Evolutionary conservation across 345 rosid genomes (phyloP).

Genomic region (Corymbia maculata): DNA sequence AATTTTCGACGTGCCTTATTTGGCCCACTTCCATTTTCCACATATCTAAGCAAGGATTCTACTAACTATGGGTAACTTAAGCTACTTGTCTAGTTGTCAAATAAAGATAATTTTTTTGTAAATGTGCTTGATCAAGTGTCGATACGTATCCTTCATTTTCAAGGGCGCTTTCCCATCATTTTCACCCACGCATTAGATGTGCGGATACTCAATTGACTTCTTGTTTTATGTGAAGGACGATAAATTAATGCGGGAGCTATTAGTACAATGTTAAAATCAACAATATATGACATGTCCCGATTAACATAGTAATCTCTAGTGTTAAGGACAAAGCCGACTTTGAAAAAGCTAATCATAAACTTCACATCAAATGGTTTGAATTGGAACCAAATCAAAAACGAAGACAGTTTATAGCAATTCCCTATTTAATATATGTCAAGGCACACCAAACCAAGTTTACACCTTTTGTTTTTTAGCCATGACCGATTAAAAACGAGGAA

Average conservation of each 20-base stretch:
- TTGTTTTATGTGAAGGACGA: background rate
- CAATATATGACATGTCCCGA: background rate
- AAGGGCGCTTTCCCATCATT: background rate
- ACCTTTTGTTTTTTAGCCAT: too few species aligned
- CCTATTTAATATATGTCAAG: background rate
- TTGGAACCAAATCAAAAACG: background rate
- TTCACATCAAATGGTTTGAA: background rate
- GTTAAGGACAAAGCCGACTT: background rate
- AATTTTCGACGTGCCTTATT: background rate
- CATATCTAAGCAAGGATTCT: background rate
- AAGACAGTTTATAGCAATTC: background rate
- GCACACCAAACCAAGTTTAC: background rate
- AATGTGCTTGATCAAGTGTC: background rate
- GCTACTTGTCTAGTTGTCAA: background rate
- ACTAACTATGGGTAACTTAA: background rate
- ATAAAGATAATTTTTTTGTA: background rate
- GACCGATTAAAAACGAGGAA: background rate
- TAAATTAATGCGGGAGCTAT: background rate
- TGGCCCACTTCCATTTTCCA: background rate
- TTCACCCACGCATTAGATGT: background rate
- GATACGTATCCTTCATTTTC: background rate
- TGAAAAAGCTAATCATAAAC: background rate
- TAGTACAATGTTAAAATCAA: background rate
- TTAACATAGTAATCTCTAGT: background rate
- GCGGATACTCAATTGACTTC: background rate